Conservation (phyloP, 306 rosid species). For the Herpetospermum pedunculosum region DNA sequence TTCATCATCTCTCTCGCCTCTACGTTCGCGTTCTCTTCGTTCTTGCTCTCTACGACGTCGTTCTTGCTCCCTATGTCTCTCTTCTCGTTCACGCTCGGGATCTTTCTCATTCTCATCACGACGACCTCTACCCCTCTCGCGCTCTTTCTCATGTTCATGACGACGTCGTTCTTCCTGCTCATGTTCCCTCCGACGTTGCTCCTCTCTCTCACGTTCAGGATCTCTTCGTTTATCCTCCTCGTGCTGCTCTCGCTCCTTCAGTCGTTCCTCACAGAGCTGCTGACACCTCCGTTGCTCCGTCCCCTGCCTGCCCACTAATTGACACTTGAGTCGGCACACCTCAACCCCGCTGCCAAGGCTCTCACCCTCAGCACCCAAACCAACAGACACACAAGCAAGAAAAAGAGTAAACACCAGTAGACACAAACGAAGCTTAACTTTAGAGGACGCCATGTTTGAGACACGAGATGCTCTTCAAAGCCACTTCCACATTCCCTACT, state of each 20-base stretch:
- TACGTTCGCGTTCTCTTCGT: background rate
- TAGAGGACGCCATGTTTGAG: conserved; percentile 10
- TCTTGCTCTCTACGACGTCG: background rate
- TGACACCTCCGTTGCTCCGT: background rate
- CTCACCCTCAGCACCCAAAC: conserved; percentile 3
- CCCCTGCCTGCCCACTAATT: background rate
- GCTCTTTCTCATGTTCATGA: background rate
- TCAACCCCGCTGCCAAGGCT: background rate
- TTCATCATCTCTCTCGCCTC: background rate
- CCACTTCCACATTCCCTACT: background rate
- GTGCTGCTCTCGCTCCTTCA: background rate
- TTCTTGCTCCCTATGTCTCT: background rate
- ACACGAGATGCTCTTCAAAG: background rate
- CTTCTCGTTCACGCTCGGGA: background rate
- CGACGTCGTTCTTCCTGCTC: conserved; percentile 8
- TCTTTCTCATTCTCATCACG: background rate
- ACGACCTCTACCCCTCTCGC: background rate
- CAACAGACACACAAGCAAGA: conserved; percentile 6
- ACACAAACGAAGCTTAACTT: conserved; percentile 4
- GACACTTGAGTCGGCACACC: conserved; percentile 2
- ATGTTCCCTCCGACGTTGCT: conserved; percentile 1
- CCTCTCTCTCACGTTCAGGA: background rate
- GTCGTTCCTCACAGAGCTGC: background rate
- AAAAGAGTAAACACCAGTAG: conserved; percentile 2
- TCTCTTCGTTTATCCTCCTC: background rate